Evolutionary conservation across 2,329 filamentous ascomycete species (phyloP), one percentile per base, ranked within the genome.

Genomic region (Neobulgaria alba): DNA sequence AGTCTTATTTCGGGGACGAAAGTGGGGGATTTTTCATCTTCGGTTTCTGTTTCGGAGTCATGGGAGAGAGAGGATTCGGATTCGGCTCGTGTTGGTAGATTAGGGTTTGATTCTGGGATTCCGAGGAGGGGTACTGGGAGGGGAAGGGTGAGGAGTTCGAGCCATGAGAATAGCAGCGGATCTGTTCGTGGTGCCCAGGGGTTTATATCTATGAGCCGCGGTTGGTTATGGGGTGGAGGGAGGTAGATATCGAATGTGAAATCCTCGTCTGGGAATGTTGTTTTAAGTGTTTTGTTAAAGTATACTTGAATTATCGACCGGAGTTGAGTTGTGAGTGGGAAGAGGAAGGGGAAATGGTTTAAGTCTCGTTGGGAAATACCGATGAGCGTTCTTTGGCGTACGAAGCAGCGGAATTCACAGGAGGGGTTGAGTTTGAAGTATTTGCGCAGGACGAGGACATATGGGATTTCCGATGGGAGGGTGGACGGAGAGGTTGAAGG

Each of bases 221-320:
- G 74, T 67, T 55, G 55, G 26, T 60, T 56, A 33, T 67, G 68
- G 19, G 71, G 73, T 48, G 81, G 76, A 1, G 90, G 89, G 2
- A 98, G 74, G 57, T 98, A 96, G 32, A 95, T 82, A 58, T 98
- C 92, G 56, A 98, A 95, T 0, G 79, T 76, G 54, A 95, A 96
- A 60, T 77, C 82, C 3, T 76, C 71, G 47, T 96, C 90, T 0
- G 85, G 83, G 55, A 96, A 96, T 0, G 79, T 84, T 50, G 82
- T 71, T 44, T 82, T 74, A 45, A 95, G 62, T 46, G 77, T 79
- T 20, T 78, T 68, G 20, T 82, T 73, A 59, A 95, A 95, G 57
- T 95, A 92, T 14, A 79, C 68, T 48, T 76, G 71, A 38, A 94
- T 84, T 20, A 75, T 73, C n/a, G 69, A 69, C 41, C 79, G 69